Conservation (phyloP, 2,329 filamentous ascomycete genomes). For the Onygenales sp. region DNA sequence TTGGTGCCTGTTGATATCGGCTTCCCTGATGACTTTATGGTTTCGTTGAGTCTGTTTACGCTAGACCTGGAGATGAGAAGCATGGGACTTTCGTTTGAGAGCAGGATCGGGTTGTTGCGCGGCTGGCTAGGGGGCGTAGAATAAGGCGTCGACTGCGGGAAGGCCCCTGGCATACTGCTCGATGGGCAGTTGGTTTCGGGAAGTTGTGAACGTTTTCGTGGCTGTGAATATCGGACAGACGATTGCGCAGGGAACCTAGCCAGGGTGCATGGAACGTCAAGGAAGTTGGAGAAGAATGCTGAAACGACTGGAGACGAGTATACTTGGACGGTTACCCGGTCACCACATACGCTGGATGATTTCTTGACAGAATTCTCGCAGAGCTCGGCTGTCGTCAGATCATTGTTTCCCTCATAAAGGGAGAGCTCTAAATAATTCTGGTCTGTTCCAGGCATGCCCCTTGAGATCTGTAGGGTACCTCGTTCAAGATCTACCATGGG, state of each 20-base stretch:
- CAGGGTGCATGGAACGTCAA: slow-evolving; percentile 72
- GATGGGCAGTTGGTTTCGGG: slow-evolving; percentile 9
- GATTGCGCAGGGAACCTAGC: slow-evolving; percentile 71
- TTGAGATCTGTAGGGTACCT: slow-evolving; percentile 54
- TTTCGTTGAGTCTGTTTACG: slow-evolving; percentile 64
- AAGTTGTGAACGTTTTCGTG: slow-evolving; percentile 47
- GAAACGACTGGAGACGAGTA: slow-evolving; percentile 61
- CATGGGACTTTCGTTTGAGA: slow-evolving; percentile 93
- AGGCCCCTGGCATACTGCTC: slow-evolving; percentile 43
- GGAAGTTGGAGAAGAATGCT: slow-evolving; percentile 63
- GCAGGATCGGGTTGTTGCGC: slow-evolving; percentile 48
- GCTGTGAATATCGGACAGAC: slow-evolving; percentile 60
- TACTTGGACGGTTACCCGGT: slow-evolving; percentile 59
- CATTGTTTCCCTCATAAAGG: slow-evolving; percentile 21
- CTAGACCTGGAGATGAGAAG: slow-evolving; percentile 74
- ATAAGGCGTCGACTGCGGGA: slow-evolving; percentile 32
- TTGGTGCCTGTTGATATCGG: slow-evolving; percentile 41
- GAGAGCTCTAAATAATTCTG: slow-evolving; percentile 26
- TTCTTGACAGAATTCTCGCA: slow-evolving; percentile 25
- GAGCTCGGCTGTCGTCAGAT: slow-evolving; percentile 60
- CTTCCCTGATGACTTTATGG: slow-evolving; percentile 51
- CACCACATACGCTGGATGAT: slow-evolving; percentile 70
- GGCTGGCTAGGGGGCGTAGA: slow-evolving; percentile 46
- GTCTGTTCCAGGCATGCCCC: slow-evolving; percentile 25
- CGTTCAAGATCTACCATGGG: slow-evolving; percentile 62